Evolutionary conservation across 805 yeast species (phyloP), one percentile per base, ranked within the genome.

Genomic region (Brettanomyces nanus): DNA sequence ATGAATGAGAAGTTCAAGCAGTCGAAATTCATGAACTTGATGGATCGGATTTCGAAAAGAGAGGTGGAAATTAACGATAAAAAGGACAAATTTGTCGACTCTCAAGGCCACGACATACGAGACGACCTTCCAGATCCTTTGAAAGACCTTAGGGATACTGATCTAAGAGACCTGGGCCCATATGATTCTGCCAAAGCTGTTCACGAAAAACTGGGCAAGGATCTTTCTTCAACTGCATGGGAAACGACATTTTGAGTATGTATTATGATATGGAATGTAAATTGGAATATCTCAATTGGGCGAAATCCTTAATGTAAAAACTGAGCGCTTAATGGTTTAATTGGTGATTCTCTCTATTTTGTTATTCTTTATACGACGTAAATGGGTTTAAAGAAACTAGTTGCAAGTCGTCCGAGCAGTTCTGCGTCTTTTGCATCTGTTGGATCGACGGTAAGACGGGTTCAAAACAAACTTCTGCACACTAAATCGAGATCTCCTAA

Each of bases 21-120:
- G 36, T 63, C 69, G 6, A 55, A 55, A 14, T 68, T 68, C 38
- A 46, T 68, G 38, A 62, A 63, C 38, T 48, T 68, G 23, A 68
- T 68, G 73, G 47, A 56, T 25, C 51, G 44, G 43, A 63, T 68
- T 6, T 57, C 67, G 14, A 52, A 52, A 11, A 56, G 66, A 34
- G 53, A 64, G 43, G 65, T 68, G 30, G 68, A 63, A 39, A 45
- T 68, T 5, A 53, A 54, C 33, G 42, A 48, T 13, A 47, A 51
- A 3, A 63, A 64, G n/a, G 60, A 63, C 38, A 60, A 56, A 40
- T 57, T 68, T 19, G 55, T 65, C 31, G 61, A 60, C 34, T 32
- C 52, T 3, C 21, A 21, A 13, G 28, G 40, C 15, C 36, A 37
- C 15, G 40, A 37, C 19, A 37, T 37, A 14, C 18, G 40, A 19